A percentile compares a stretch with the other conserved stretches of the same genome.
Conservation (phyloP, 495 filamentous ascomycete species). For the Penicillium cosmopolitanum region DNA sequence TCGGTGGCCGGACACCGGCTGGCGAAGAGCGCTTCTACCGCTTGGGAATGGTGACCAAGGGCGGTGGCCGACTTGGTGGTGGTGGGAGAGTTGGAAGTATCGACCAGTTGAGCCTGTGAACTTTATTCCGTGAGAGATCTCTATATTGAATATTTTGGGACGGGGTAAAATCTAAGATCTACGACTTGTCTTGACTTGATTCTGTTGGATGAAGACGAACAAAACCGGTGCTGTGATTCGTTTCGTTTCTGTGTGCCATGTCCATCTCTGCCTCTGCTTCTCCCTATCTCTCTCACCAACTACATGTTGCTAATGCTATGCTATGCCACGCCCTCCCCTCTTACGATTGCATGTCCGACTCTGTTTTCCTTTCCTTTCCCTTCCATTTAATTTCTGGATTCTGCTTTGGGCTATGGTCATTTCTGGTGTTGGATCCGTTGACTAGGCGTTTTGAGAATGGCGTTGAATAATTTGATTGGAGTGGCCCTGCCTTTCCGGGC, state of each 20-base stretch:
- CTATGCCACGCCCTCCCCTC: background rate
- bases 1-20: slow-evolving; percentile 80
- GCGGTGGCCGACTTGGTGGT: slow-evolving; percentile 53
- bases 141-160: background rate
- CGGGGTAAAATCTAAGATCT: background rate
- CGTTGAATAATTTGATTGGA: slow-evolving; percentile 8
- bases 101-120: slow-evolving; percentile 65
- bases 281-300: too few species aligned
- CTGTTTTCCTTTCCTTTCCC: slow-evolving; percentile 12
- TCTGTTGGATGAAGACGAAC: too few species aligned
- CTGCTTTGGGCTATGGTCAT: slow-evolving; percentile 8
- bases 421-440: background rate
- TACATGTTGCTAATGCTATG: background rate
- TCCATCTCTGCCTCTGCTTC: too few species aligned
- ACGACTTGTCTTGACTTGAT: background rate
- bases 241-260: too few species aligned
- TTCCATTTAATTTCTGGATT: background rate
- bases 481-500: background rate
- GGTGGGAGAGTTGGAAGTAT: slow-evolving; percentile 62
- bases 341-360: slow-evolving; percentile 2
- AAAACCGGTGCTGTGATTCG: too few species aligned
- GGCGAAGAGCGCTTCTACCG: slow-evolving; percentile 91
- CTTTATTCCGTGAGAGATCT: background rate
- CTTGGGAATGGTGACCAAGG: slow-evolving; percentile 61
- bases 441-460: slow-evolving; percentile 13